These are phyloP conservation scores for Auriscalpium microsporum DNA, from an alignment of 768 basidiomycete genomes.

Conservation along the genomic window DNA sequence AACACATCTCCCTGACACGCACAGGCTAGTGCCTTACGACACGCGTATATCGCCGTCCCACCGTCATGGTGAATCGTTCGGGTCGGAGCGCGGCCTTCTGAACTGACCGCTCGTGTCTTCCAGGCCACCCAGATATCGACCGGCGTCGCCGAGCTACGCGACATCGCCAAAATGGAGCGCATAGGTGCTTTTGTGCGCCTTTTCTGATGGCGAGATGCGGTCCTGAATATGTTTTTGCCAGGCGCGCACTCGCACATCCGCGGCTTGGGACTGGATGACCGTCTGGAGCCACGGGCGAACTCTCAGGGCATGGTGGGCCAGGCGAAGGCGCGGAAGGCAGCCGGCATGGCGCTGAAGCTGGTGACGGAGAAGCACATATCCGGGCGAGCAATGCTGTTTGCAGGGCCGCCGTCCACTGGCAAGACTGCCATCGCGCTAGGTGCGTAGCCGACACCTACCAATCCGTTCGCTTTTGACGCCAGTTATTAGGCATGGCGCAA, in stretches of 20 bases:
- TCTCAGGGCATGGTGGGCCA: slow-evolving; percentile 98
- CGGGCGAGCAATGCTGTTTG: slow-evolving; percentile 93
- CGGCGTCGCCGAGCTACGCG: slow-evolving; percentile 70
- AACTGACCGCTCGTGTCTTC: too few relatives aligned
- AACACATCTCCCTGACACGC: too few relatives aligned
- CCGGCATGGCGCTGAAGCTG: slow-evolving; percentile 97
- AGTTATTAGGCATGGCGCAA: slow-evolving; percentile 83
- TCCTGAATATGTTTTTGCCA: slow-evolving; percentile 22
- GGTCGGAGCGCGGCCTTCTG: too few relatives aligned
- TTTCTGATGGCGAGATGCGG: background rate
- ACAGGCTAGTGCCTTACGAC: too few relatives aligned
- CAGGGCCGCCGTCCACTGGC: slow-evolving; percentile 93
- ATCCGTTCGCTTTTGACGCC: background rate
- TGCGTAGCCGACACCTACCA: slow-evolving; percentile 26
- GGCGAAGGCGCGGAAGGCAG: slow-evolving; percentile 91
- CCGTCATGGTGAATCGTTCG: too few relatives aligned
- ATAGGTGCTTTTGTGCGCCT: slow-evolving; percentile 46
- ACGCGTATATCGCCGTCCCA: too few relatives aligned
- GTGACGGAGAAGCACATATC: slow-evolving; percentile 95
- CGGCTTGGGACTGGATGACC: slow-evolving; percentile 87
- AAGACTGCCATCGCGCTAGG: slow-evolving; percentile 98
- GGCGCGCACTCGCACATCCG: slow-evolving; percentile 93
- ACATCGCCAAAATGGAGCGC: slow-evolving; percentile 90
- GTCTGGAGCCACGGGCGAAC: slow-evolving; percentile 81
- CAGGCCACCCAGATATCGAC: slow-evolving; percentile 69